These are phyloP conservation scores for Cladosporium austrohemisphaericum DNA, from an alignment of 2,329 filamentous ascomycete species.

Conservation along the genomic window DNA sequence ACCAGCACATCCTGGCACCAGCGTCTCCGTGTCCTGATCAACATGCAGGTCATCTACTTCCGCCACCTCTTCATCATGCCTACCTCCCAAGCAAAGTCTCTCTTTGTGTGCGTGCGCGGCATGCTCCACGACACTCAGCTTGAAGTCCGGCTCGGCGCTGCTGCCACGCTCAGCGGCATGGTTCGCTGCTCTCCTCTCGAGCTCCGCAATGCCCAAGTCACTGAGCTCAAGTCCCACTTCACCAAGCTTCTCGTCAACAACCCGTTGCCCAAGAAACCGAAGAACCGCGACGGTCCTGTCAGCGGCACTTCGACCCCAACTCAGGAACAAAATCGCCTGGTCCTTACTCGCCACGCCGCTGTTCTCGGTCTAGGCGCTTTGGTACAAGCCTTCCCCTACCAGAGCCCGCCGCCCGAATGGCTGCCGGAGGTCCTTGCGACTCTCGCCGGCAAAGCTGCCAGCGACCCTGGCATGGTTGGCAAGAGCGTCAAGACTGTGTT, in stretches of 20 bases:
- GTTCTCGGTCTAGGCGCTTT: constrained; percentile 87
- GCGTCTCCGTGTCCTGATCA: constrained; percentile 87
- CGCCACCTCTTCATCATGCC: constrained; percentile 85
- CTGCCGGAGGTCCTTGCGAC: constrained; percentile 88
- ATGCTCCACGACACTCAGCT: constrained; percentile 92
- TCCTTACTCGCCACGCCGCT: constrained; percentile 81
- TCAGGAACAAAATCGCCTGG: constrained; percentile 68
- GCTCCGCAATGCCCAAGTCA: constrained; percentile 74
- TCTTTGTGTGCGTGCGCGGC: constrained; percentile 89
- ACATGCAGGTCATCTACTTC: constrained; percentile 99
- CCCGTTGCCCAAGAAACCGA: constrained; percentile 72
- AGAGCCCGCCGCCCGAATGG: constrained; percentile 86
- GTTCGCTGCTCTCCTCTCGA: constrained; percentile 85
- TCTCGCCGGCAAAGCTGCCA: constrained; percentile 78
- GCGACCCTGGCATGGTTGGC: constrained; percentile 85
- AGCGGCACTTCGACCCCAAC: constrained; percentile 61
- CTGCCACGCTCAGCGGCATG: constrained; percentile 92
- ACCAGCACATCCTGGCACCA: constrained; percentile 90
- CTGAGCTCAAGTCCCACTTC: constrained; percentile 73
- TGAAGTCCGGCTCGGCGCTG: constrained; percentile 90
- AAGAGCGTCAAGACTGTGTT: constrained; percentile 93
- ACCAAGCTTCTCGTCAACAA: constrained; percentile 73
- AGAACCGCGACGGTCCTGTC: constrained; percentile 31
- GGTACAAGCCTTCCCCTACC: constrained; percentile 94
- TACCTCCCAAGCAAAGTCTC: constrained; percentile 66